Conservation (phyloP, 129 eudicot genomes). For the Mikania micrantha region DNA sequence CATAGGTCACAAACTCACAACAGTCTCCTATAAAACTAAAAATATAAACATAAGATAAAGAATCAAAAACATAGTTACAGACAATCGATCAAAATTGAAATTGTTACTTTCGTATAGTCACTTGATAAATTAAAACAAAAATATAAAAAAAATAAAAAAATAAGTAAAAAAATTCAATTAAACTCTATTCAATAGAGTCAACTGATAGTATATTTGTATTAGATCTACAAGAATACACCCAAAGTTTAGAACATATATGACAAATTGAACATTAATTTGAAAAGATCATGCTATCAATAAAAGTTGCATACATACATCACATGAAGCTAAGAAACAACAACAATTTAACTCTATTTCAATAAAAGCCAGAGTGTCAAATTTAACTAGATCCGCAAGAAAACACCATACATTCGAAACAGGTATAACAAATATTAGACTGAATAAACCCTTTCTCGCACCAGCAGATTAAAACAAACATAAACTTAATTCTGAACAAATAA, state of each 20-base stretch:
- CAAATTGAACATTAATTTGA: too few species aligned
- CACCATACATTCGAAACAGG: not conserved
- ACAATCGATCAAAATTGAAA: too few species aligned
- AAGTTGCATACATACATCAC: not conserved
- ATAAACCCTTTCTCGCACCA: not conserved
- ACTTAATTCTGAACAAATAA: not conserved
- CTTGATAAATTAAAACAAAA: too few species aligned
- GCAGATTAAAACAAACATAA: not conserved
- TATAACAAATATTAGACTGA: not conserved
- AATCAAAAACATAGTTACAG: too few species aligned
- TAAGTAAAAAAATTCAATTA: too few species aligned
- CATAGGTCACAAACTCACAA: not conserved
- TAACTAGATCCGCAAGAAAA: not conserved
- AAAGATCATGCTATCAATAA: too few species aligned
- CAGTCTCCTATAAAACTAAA: not conserved
- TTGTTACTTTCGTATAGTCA: too few species aligned
- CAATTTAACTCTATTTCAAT: not conserved
- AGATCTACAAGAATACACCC: not conserved
- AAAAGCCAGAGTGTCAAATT: not conserved
- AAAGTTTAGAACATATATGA: not conserved
- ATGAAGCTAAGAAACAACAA: not conserved
- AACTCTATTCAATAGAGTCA: too few species aligned
- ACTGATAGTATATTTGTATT: too few species aligned
- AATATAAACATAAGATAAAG: not conserved
- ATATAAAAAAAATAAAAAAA: too few species aligned